Percentiles rank a stretch among this genome's conserved stretches.
Conservation (phyloP, 116 monocot species). For the Zostera marina region DNA sequence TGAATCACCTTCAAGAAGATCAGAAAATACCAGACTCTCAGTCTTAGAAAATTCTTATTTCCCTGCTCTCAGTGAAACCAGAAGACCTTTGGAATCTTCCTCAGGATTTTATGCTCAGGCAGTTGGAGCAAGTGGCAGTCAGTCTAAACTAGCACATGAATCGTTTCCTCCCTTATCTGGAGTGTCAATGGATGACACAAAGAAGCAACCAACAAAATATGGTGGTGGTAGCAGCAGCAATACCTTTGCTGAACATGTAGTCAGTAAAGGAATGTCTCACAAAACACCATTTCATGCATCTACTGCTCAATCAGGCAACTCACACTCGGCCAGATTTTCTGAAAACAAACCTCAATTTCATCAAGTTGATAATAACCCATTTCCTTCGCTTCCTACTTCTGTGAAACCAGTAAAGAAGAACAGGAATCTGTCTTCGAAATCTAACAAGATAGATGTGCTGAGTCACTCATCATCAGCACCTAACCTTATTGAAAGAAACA, state of each 20-base stretch:
- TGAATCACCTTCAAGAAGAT: background rate
- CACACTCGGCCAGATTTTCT: conserved; percentile 18
- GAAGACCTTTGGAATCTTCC: conserved; percentile 26
- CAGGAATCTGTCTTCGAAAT: conserved; percentile 11
- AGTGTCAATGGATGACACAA: conserved; percentile 15
- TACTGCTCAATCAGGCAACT: conserved; percentile 8
- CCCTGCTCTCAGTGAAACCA: conserved; percentile 56
- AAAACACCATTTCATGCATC: conserved; percentile 16
- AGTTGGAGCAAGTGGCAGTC: conserved; percentile 17
- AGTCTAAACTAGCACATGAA: conserved; percentile 34
- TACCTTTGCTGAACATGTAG: conserved; percentile 29
- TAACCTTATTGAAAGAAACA: conserved; percentile 15
- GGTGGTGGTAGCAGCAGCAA: conserved; percentile 21
- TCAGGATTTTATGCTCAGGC: conserved; percentile 47
- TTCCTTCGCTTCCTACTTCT: conserved; percentile 13
- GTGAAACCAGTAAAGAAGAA: conserved; percentile 13
- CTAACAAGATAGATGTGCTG: conserved; percentile 14
- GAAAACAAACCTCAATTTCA: conserved; percentile 18
- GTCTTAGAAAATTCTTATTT: conserved; percentile 56
- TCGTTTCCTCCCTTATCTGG: conserved; percentile 85
- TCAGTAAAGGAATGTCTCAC: conserved; percentile 8
- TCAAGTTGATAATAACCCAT: conserved; percentile 1
- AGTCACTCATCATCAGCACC: conserved; percentile 57
- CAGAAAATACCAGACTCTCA: background rate
- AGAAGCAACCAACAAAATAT: conserved; percentile 12